phyloP scores from a whole-genome alignment of 2,329 filamentous ascomycete species.

The Alternaria sp. region DNA sequence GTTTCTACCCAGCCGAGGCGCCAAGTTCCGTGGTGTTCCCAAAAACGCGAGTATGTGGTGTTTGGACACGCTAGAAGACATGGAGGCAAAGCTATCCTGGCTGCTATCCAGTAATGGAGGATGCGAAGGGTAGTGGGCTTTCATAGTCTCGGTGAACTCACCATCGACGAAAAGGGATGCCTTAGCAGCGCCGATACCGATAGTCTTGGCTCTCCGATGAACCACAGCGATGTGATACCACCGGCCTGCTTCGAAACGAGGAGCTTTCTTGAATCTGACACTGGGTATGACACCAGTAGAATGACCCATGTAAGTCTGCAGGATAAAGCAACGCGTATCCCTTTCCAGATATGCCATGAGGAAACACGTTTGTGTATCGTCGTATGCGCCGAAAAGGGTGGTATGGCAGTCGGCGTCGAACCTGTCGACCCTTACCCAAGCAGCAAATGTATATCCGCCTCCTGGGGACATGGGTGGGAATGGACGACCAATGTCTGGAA shows the following conservation, averaged over 20 bases:
- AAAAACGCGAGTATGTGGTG: conserved; percentile 88
- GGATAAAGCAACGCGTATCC: conserved; percentile 90
- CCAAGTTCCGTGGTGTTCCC: conserved; percentile 88
- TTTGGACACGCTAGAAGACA: conserved; percentile 63
- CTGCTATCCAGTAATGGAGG: conserved; percentile 69
- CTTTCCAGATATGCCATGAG: conserved; percentile 91
- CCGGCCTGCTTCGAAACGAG: conserved; percentile 72
- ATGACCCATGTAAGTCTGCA: conserved; percentile 92
- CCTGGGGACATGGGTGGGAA: conserved; percentile 80
- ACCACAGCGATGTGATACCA: conserved; percentile 97
- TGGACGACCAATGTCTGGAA: conserved; percentile 80
- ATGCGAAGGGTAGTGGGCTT: conserved; percentile 82
- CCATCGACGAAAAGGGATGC: conserved; percentile 91
- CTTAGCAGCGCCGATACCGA: conserved; percentile 74
- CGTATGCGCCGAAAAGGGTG: conserved; percentile 94
- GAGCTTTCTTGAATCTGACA: conserved; percentile 90
- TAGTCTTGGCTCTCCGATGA: conserved; percentile 73
- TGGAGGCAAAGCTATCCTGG: conserved; percentile 73
- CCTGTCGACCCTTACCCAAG: conserved; percentile 86
- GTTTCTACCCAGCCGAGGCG: conserved; percentile 74
- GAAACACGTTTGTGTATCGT: conserved; percentile 90
- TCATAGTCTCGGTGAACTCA: conserved; percentile 90
- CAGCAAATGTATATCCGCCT: conserved; percentile 85
- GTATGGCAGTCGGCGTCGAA: conserved; percentile 89
- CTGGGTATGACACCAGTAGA: conserved; percentile 71